Percentiles rank a stretch among this genome's conserved stretches.
Evolutionary conservation across 140 eudicot genomes (phyloP).

Genomic region (Ambrosia hybrid): DNA sequence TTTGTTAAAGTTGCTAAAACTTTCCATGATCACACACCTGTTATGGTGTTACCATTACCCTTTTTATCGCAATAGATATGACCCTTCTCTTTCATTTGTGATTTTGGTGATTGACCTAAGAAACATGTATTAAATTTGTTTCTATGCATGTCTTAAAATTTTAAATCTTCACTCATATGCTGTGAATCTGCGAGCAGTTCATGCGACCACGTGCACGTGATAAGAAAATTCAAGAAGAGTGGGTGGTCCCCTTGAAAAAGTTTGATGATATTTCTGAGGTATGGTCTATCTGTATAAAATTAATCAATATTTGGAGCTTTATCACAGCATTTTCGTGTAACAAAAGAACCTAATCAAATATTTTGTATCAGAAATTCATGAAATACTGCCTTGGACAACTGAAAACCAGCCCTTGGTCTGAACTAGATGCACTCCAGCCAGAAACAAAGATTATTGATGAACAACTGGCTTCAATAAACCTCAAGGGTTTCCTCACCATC

Average conservation of each 20-base stretch:
- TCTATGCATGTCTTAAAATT: not conserved
- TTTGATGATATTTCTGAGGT: slow-evolving; percentile 88
- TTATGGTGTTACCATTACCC: no score
- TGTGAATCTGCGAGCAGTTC: slow-evolving; percentile 55
- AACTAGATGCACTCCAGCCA: slow-evolving; percentile 89
- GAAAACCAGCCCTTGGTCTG: slow-evolving; percentile 93
- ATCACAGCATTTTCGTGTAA: not conserved
- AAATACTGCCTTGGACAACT: slow-evolving; percentile 82
- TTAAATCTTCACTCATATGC: slow-evolving; percentile 14
- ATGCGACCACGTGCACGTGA: slow-evolving; percentile 91
- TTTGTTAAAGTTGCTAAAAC: no score
- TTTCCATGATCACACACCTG: no score
- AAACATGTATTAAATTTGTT: no score
- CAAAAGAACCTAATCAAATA: slow-evolving; percentile 14
- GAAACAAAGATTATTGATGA: slow-evolving; percentile 88
- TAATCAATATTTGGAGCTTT: not conserved
- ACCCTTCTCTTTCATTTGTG: no score
- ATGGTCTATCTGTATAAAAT: slow-evolving; percentile 12
- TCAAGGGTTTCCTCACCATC: slow-evolving; percentile 85
- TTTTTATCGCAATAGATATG: no score
- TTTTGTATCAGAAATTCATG: slow-evolving; percentile 62
- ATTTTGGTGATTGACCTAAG: no score
- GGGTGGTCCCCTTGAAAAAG: slow-evolving; percentile 77
- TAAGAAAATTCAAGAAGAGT: slow-evolving; percentile 84
- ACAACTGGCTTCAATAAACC: slow-evolving; percentile 58